Base-by-base conservation (phyloP, 805 yeast species). In the Starmerella apis region DNA sequence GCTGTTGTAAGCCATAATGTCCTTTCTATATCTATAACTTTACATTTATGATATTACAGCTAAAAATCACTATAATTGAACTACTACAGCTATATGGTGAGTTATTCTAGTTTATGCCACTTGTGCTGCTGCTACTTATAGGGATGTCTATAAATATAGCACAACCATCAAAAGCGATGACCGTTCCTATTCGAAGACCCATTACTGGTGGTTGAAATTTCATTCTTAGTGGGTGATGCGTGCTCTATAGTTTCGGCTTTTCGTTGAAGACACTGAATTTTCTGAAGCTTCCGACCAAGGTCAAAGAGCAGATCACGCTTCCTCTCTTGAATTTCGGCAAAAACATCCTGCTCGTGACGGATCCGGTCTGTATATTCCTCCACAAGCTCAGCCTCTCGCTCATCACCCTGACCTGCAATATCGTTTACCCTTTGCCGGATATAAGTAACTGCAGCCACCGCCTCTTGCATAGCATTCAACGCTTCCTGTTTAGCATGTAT, bases 401-500 rank as follows among this genome's bases (percentile, higher is more conserved):
- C 20, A 33, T 46, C 45, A 44, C 44, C 28, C 33, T 48, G 49
- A 22, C 43, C 44, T 13, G 50, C 52, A 11, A 52, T 45, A 3
- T 37, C 50, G 20, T 38, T 43, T 18, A 52, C 42, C n/a, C 49
- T 51, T 20, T 48, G 41, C 3, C 57, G 51, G 14, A 57, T 50
- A 27, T 50, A 50, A 13, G 39, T 23, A 2, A 56, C 53, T 3
- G 48, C 39, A 14, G 38, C 52, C 7, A 49, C 41, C 10, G 56
- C 50, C 20, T 48, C 49, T 18, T 38, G 43, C 16, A 62, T 35
- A 3, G 56, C 23, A 14, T 57, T 53, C 25, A 55, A 36, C n/a
- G 55, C 59, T 37, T 55, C 59, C 19, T 56, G 55, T 35, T 59
- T 47, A 8, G 51, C 47, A n/a, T 51, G 54, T 13, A 10, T 20